Percentiles rank a stretch among this genome's conserved stretches.
phyloP scores from a whole-genome alignment of 805 yeast species.

The Metschnikowia borealis region DNA sequence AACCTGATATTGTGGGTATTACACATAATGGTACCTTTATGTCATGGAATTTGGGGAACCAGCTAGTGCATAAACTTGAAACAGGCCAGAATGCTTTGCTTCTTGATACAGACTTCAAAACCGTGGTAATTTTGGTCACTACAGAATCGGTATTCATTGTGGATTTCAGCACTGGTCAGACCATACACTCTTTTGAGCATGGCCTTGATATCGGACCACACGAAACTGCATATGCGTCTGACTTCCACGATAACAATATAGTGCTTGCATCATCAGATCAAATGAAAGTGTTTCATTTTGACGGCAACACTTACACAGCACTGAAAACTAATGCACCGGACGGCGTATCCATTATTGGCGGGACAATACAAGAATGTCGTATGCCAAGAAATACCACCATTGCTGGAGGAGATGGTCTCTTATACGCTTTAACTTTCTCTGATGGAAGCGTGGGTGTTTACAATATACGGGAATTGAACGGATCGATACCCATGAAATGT shows the following conservation, averaged over 20 bases:
- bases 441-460: slow-evolving; percentile 41
- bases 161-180: slow-evolving; percentile 13
- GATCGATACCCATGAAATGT: slow-evolving; percentile 10
- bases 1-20: slow-evolving; percentile 26
- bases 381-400: slow-evolving; percentile 18
- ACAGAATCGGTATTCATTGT: slow-evolving; percentile 16
- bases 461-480: slow-evolving; percentile 33
- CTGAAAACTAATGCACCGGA: slow-evolving; percentile 12
- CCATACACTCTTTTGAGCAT: slow-evolving; percentile 12
- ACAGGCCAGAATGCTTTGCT: slow-evolving; percentile 1
- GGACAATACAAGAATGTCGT: slow-evolving; percentile 11
- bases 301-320: not conserved
- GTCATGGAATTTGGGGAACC: slow-evolving; percentile 23
- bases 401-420: slow-evolving; percentile 41
- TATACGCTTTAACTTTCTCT: slow-evolving; percentile 35
- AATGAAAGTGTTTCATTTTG: slow-evolving; percentile 25
- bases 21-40: slow-evolving; percentile 21
- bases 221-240: slow-evolving; percentile 22
- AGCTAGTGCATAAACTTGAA: not conserved
- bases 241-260: slow-evolving; percentile 30
- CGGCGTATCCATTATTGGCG: slow-evolving; percentile 14
- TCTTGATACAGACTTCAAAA: slow-evolving; percentile 25
- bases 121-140: slow-evolving; percentile 21
- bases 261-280: slow-evolving; percentile 19
- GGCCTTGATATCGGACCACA: slow-evolving; percentile 14